phyloP scores from a whole-genome alignment of 306 rosid species.

The Macrotyloma uniflorum region DNA sequence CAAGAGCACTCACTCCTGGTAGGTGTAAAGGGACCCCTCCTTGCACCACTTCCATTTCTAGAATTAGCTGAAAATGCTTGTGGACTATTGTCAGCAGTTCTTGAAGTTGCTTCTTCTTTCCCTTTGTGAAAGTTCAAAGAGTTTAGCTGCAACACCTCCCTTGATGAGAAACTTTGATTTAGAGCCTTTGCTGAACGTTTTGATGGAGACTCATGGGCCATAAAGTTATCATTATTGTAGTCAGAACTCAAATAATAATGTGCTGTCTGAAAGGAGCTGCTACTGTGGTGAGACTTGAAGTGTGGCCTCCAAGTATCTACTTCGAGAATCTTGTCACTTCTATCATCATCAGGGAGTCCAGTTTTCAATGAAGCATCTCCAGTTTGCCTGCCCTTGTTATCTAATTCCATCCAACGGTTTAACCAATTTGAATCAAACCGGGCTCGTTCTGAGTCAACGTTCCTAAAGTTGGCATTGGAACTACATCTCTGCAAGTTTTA shows the following conservation, averaged over 20 bases:
- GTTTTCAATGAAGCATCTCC: constrained; percentile 46
- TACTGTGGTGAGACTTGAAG: constrained; percentile 50
- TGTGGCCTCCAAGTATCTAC: constrained; percentile 95
- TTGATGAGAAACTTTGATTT: constrained; percentile 45
- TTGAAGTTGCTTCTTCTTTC: constrained; percentile 55
- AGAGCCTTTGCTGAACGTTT: constrained; percentile 53
- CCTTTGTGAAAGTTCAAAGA: constrained; percentile 50
- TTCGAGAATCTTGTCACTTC: constrained; percentile 87
- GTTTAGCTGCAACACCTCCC: constrained; percentile 33
- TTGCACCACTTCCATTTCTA: constrained; percentile 59
- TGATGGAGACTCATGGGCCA: constrained; percentile 58
- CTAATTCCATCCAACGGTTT: constrained; percentile 81
- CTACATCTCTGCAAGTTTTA: constrained; percentile 72
- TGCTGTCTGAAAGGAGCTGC: constrained; percentile 45
- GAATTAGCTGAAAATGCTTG: constrained; percentile 65
- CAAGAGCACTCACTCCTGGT: constrained; percentile 76
- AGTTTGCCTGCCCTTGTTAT: constrained; percentile 44
- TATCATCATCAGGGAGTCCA: constrained; percentile 50
- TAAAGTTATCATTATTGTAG: constrained; percentile 34
- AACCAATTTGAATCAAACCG: constrained; percentile 61
- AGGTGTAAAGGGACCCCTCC: constrained; percentile 69
- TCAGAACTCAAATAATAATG: constrained; percentile 46
- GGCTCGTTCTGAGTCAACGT: constrained; percentile 49
- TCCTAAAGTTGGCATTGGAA: constrained; percentile 71
- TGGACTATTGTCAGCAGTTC: constrained; percentile 74